Conservation (phyloP, 2,329 filamentous ascomycete species). For the Xylaria sp. region DNA sequence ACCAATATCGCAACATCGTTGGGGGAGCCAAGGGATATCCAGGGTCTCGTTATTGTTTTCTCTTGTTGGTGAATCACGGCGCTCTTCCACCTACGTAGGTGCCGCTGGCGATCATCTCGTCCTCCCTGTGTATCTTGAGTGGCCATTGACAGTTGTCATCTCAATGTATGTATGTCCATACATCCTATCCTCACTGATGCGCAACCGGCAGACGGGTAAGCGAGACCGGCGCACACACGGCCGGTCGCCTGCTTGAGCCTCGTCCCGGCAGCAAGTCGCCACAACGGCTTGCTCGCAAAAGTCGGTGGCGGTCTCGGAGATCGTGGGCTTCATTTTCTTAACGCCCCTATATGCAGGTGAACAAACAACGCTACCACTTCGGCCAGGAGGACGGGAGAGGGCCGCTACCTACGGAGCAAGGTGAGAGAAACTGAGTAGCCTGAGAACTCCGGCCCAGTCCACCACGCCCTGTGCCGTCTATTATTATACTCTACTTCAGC, state of each 20-base stretch:
- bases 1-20: not conserved
- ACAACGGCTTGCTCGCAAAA: not conserved
- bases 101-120: not conserved
- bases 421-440: conserved; percentile 1
- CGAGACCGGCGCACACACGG: too few relatives aligned
- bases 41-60: too few relatives aligned
- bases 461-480: conserved; percentile 3
- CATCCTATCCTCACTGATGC: too few relatives aligned
- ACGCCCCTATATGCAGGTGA: not conserved
- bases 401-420: not conserved
- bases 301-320: not conserved
- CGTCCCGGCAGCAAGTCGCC: not conserved
- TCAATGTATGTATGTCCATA: too few relatives aligned
- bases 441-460: not conserved
- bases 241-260: too few relatives aligned
- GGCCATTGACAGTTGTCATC: not conserved
- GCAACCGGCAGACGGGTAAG: not conserved
- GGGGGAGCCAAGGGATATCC: too few relatives aligned
- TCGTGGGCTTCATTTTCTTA: not conserved
- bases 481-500: conserved; percentile 14
- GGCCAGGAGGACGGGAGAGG: not conserved
- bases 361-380: not conserved
- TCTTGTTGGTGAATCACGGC: not conserved
- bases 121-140: not conserved
- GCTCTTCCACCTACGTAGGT: not conserved